Conservation (phyloP, 2,329 filamentous ascomycete species). For the Aspergillus amoenus region DNA sequence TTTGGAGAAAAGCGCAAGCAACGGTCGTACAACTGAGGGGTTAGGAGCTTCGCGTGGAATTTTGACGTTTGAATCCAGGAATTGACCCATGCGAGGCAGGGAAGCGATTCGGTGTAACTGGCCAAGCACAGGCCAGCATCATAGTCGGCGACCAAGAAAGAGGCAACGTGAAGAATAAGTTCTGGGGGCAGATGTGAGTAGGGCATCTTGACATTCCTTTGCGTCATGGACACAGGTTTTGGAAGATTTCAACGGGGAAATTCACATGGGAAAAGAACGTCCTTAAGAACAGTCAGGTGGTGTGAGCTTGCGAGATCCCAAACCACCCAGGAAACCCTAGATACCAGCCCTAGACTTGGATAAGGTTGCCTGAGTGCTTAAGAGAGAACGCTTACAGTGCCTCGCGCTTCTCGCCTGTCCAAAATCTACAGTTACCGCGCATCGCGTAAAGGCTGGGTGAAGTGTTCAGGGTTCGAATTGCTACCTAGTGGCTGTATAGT, state of each 20-base stretch:
- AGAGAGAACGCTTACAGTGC: no score
- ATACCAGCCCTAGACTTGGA: no score
- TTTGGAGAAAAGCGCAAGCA: background rate
- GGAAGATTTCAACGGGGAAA: background rate
- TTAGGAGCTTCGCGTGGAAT: background rate
- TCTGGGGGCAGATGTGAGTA: background rate
- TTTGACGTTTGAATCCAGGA: background rate
- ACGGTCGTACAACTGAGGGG: background rate
- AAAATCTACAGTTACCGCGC: no score
- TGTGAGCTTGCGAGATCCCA: no score
- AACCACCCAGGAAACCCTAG: no score
- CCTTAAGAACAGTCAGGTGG: background rate
- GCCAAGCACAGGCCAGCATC: background rate
- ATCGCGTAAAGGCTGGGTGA: no score
- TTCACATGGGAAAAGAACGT: background rate
- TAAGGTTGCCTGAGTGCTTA: no score
- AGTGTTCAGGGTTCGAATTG: background rate
- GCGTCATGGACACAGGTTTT: no score
- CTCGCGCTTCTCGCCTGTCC: no score
- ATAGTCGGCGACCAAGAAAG: background rate
- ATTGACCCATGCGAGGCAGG: background rate
- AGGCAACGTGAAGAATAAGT: background rate
- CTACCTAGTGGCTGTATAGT: conserved; percentile 1
- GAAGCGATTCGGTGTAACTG: no score
- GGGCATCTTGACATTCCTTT: background rate